These are phyloP conservation scores for Chiua virens DNA, from an alignment of 768 basidiomycete genomes.

Conservation along the genomic window DNA sequence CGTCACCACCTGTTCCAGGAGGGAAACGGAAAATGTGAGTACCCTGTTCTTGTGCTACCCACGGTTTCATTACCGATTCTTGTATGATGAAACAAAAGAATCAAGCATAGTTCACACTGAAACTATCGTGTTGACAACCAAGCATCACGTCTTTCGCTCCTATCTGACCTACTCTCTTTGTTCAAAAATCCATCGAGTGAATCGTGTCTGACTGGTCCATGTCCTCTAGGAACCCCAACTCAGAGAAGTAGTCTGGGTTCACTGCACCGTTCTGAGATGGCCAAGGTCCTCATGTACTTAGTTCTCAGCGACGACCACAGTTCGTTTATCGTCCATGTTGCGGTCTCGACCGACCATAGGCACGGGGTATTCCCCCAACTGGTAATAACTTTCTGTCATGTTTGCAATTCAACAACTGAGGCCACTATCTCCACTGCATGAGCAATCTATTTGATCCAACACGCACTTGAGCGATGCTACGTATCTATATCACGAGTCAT, in stretches of 20 bases:
- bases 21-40: constrained; percentile 96
- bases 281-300: too few relatives aligned
- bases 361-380: too few relatives aligned
- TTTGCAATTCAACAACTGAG: too few relatives aligned
- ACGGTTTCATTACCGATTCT: neutral
- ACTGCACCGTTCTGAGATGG: too few relatives aligned
- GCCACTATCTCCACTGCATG: too few relatives aligned
- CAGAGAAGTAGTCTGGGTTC: neutral
- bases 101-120: constrained; percentile 98
- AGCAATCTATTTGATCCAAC: too few relatives aligned
- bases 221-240: constrained; percentile 17
- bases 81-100: constrained; percentile 34
- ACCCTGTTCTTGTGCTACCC: constrained; percentile 33
- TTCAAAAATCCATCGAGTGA: neutral
- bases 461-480: too few relatives aligned
- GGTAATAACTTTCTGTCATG: too few relatives aligned
- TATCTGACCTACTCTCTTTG: constrained; percentile 74
- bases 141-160: constrained; percentile 99
- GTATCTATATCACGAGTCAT: too few relatives aligned
- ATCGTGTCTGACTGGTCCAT: constrained; percentile 5
- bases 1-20: constrained; percentile 78
- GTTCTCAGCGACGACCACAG: too few relatives aligned
- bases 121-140: constrained; percentile 78
- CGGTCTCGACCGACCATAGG: too few relatives aligned
- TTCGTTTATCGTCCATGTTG: too few relatives aligned